These are phyloP conservation scores for Macadamia tetraphylla DNA, from an alignment of 164 flowering plant species.

Conservation along the genomic window DNA sequence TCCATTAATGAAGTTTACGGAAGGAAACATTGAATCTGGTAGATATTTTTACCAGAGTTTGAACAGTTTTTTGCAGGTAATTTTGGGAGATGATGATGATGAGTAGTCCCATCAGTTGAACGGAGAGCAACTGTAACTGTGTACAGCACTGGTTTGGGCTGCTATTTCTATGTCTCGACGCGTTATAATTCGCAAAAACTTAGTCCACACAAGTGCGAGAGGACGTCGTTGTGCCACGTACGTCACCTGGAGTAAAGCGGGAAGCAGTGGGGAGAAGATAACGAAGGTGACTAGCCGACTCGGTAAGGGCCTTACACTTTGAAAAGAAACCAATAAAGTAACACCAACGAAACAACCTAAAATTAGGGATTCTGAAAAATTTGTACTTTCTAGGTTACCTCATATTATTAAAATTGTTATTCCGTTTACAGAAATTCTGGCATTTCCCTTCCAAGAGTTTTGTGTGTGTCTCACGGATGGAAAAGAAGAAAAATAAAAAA, in stretches of 20 bases:
- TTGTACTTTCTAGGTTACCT: too few species aligned
- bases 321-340: slow-evolving; percentile 1
- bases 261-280: slow-evolving; percentile 20
- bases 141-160: too few species aligned
- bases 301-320: not conserved
- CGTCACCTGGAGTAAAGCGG: slow-evolving; percentile 21
- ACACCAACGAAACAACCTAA: not conserved
- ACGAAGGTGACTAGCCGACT: slow-evolving; percentile 8
- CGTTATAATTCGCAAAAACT: too few species aligned
- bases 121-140: too few species aligned
- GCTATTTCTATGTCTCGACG: too few species aligned
- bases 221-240: slow-evolving; percentile 45
- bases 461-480: slow-evolving; percentile 1
- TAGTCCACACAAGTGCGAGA: slow-evolving; percentile 4
- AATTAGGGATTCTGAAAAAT: too few species aligned
- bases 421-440: not conserved
- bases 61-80: too few species aligned
- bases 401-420: not conserved
- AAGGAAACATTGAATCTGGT: too few species aligned
- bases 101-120: too few species aligned
- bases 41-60: too few species aligned
- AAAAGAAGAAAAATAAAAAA: not conserved
- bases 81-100: too few species aligned
- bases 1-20: too few species aligned
- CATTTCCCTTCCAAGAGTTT: slow-evolving; percentile 10